Evolutionary conservation across 352 stramenopile species (phyloP).

Genomic region (Globisporangium heterothallicum): DNA sequence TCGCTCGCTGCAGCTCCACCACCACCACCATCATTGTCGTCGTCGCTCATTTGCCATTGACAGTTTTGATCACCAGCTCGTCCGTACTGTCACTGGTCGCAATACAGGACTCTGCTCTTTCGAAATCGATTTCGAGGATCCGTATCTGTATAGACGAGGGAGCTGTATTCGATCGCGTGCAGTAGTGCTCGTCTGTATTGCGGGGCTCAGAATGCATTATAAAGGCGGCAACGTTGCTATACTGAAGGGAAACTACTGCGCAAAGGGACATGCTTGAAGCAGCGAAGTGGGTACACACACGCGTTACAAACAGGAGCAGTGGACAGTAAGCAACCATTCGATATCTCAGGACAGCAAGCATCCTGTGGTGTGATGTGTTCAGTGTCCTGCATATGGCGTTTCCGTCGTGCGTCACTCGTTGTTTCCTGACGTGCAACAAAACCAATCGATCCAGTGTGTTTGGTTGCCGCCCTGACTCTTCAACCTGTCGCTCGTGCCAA

Average conservation of each 20-base stretch:
- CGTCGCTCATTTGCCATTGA: slow-evolving; percentile 7
- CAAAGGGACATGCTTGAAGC: too few species aligned
- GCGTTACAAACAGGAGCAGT: background rate
- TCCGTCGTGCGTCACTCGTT: background rate
- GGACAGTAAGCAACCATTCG: too few species aligned
- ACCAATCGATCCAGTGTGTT: background rate
- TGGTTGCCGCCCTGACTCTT: slow-evolving; percentile 1
- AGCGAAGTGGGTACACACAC: slow-evolving; percentile 1
- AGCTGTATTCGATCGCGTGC: background rate
- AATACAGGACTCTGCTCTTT: too few species aligned
- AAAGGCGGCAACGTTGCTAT: too few species aligned
- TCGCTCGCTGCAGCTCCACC: slow-evolving; percentile 20
- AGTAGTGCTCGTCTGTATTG: too few species aligned
- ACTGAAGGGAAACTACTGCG: background rate
- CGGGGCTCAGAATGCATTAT: too few species aligned
- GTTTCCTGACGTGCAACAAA: background rate
- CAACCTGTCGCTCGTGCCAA: too few species aligned
- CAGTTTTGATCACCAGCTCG: too few species aligned
- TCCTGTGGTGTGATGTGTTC: background rate
- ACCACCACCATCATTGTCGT: slow-evolving; percentile 7
- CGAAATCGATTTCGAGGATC: slow-evolving; percentile 2
- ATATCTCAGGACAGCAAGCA: background rate
- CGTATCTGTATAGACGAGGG: background rate
- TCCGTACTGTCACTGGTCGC: too few species aligned
- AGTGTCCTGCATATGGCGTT: slow-evolving; percentile 5